Evolutionary conservation across 2,329 filamentous ascomycete genomes (phyloP), one percentile per base, ranked within the genome.

Genomic region (Aschersonia sp.): DNA sequence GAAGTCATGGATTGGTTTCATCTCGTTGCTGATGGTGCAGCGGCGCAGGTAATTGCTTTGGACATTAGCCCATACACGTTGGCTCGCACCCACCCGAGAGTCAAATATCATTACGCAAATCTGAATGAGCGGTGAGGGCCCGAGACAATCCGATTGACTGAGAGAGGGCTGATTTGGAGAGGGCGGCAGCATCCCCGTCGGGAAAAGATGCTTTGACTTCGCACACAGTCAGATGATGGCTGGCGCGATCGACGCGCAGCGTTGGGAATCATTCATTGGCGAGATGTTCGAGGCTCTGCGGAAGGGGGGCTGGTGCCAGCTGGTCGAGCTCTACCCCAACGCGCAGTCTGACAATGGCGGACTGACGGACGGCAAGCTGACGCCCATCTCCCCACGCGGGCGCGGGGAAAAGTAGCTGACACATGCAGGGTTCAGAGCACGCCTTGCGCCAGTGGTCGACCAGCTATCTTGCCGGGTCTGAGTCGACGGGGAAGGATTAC

Each of bases 301-400:
- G 46, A 82, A 80, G 5, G 83, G 81, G 2, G 88, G 89, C 1
- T 95, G 87, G 87, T 75, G 85, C 50, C 87, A 95, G 59, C 81
- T 94, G 74, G 77, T 86, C n/a, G 89, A 95, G 59, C 76, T 89
- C 56, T 87, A 94, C 58, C 83, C 82, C 62, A 87, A 87, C 53
- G 80, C 86, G 30, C 89, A 94, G 61, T 94, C 87, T 1, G 80
- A 90, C 55, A 94, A 86, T 56, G 87, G 87, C 5, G 79, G 78
- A n/a, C 67, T 92, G 55, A 81, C 78, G 9, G 73, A 81, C 46
- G 71, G 78, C 73, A 58, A 62, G 71, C 44, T 22, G 37, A 5
- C 8, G 4, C 30, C 32, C 5, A 39, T n/a, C 14, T 7, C 40
- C 9, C 40, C 10, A 42, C 14, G 11, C 11, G 10, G n/a, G 40